Percentiles rank a stretch among this genome's conserved stretches.
phyloP scores from a whole-genome alignment of 768 basidiomycete species.

The Termitomyces heimii region DNA sequence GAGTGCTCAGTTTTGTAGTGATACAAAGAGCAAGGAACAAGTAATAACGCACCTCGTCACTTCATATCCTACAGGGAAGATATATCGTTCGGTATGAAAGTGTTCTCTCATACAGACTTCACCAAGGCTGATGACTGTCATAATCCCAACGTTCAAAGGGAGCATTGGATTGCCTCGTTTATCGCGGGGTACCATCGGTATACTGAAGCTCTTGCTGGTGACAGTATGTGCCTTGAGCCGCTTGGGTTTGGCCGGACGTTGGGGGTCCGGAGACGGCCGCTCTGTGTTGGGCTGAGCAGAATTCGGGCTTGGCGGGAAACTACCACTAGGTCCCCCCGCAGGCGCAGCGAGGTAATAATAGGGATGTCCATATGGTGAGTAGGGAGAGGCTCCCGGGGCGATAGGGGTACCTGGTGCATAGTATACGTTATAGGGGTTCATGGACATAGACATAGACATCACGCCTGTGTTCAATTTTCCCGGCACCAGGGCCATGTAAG shows the following conservation, averaged over 20 bases:
- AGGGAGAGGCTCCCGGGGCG: constrained; percentile 29
- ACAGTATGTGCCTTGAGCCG: constrained; percentile 78
- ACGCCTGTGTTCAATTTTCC: constrained; percentile 15
- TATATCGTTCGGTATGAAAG: constrained; percentile 84
- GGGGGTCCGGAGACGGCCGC: constrained; percentile 26
- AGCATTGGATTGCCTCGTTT: constrained; percentile 64
- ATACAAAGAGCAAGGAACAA: background rate
- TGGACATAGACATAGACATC: constrained; percentile 11
- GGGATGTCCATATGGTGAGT: constrained; percentile 33
- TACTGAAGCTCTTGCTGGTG: constrained; percentile 59
- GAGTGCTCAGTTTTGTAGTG: background rate
- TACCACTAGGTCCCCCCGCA: constrained; percentile 29
- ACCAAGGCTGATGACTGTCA: constrained; percentile 74
- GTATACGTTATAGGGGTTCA: constrained; percentile 38
- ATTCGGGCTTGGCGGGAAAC: constrained; percentile 26
- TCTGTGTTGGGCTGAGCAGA: constrained; percentile 18
- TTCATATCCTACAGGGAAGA: constrained; percentile 85
- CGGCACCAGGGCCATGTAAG: constrained; percentile 16
- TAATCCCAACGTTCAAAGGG: constrained; percentile 80
- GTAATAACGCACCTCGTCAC: constrained; percentile 56
- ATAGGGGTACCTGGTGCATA: constrained; percentile 35
- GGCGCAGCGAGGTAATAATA: constrained; percentile 38
- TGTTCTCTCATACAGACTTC: constrained; percentile 78
- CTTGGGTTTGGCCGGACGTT: constrained; percentile 62
- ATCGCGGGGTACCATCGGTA: constrained; percentile 76